Percentiles rank a stretch among this genome's conserved stretches.
Evolutionary conservation across 352 stramenopile species (phyloP).

Genomic region (Pythium aristosporum): DNA sequence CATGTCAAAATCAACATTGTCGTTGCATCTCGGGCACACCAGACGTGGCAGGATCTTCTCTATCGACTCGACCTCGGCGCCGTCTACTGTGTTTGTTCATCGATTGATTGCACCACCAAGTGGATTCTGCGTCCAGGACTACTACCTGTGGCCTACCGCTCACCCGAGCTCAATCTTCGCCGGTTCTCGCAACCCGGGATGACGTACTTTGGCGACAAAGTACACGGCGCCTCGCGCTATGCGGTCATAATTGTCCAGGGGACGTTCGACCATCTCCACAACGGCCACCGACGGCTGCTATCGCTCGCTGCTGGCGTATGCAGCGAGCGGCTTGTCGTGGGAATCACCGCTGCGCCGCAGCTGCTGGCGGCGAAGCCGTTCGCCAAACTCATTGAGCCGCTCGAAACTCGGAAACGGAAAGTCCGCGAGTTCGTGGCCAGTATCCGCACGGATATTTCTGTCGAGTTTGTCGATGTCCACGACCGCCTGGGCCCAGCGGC

Average conservation of each 20-base stretch:
- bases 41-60: slow-evolving; percentile 70
- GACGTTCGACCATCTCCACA: slow-evolving; percentile 91
- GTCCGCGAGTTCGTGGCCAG: no score
- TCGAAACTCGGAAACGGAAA: slow-evolving; percentile 47
- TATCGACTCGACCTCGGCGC: slow-evolving; percentile 59
- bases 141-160: slow-evolving; percentile 66
- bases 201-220: slow-evolving; percentile 33
- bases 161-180: slow-evolving; percentile 46
- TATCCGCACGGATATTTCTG: background rate
- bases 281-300: slow-evolving; percentile 90
- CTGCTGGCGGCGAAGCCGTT: slow-evolving; percentile 81
- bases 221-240: slow-evolving; percentile 26
- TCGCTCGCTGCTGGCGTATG: slow-evolving; percentile 70
- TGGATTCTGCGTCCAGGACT: slow-evolving; percentile 45
- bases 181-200: slow-evolving; percentile 45
- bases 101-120: slow-evolving; percentile 31
- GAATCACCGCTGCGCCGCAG: slow-evolving; percentile 66
- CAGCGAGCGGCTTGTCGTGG: slow-evolving; percentile 52
- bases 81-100: slow-evolving; percentile 57
- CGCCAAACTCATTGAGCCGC: slow-evolving; percentile 63
- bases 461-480: no score
- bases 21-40: background rate
- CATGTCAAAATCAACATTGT: slow-evolving; percentile 52
- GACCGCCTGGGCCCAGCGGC: no score
- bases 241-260: slow-evolving; percentile 71